Evolutionary conservation across 768 basidiomycete genomes (phyloP), one percentile per base, ranked within the genome.

Genomic region (Candolleomyces eurysporus): DNA sequence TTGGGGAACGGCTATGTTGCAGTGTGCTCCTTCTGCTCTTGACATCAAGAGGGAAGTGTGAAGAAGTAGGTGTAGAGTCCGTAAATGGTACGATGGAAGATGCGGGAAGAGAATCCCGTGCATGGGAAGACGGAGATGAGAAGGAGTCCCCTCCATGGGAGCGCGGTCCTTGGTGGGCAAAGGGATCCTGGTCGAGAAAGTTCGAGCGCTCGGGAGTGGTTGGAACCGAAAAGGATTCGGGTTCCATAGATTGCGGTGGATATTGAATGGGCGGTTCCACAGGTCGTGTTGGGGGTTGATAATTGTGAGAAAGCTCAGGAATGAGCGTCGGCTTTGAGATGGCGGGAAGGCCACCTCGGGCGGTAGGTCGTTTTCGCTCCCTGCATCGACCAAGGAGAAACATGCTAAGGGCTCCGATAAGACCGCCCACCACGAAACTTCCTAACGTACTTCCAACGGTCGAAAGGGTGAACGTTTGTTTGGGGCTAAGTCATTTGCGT

Each of bases 11-110:
- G 21, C 57, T 58, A 11, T 32, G 46, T 8, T 46, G 57, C 16
- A 45, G 39, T 17, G 31, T 46, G 21, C n/a, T 49, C 21, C 31
- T 26, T 40, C 57, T 17, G 30, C 58, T 51, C 50, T 59, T 59
- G 32, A 16, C 32, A 26, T 59, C 58, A 2, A 59, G 31, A 10
- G 58, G 58, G 50, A 59, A 59, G 40, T 59, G 36, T 7, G 39
- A 21, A 0, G 58, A 51, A 10, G 57, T 19, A 21, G 45, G 45
- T 21, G 26, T 17, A 19, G 57, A 26, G 4, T 48, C 48, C 17
- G 45, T 39, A 30, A 59, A 59, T 21, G 58, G 58, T 14, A 50
- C 49, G 9, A 59, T 59, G 31, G 36, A 13, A 30, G 43, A 26
- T 45, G 56, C 26, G 21, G 32, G 26, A 21, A 21, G n/a, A 17